Conservation (phyloP, 495 filamentous ascomycete genomes). For the Aspergillus sclerotiicarbonarius region DNA sequence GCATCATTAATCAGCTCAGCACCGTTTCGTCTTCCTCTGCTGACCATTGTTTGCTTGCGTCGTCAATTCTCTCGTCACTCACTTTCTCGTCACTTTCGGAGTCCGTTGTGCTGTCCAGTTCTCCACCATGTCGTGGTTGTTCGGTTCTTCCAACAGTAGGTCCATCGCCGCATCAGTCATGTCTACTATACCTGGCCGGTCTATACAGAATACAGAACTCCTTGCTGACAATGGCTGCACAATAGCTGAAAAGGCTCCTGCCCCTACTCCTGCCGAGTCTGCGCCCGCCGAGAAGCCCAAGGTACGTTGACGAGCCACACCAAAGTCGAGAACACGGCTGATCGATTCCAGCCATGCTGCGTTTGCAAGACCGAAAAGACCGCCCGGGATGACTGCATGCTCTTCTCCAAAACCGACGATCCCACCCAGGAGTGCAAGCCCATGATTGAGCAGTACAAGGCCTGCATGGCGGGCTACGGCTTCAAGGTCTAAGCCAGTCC, state of each 20-base stretch:
- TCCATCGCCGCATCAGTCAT: conserved; percentile 8
- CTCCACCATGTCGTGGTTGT: conserved; percentile 42
- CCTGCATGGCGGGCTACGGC: conserved; percentile 90
- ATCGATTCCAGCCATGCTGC: conserved; percentile 75
- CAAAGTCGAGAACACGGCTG: neutral
- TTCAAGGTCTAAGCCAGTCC: conserved; percentile 63
- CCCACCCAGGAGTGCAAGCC: conserved; percentile 75
- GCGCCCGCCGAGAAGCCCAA: conserved; percentile 50
- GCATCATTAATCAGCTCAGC: conserved; percentile 27
- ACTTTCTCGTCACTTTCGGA: conserved; percentile 1
- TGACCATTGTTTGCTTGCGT: neutral
- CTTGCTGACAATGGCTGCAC: conserved; percentile 6
- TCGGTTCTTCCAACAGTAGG: conserved; percentile 42
- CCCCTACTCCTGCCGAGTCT: conserved; percentile 28
- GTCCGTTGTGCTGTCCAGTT: neutral
- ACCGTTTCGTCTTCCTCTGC: neutral
- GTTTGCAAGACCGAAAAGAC: conserved; percentile 96
- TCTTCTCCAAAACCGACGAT: conserved; percentile 79
- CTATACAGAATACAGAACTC: neutral
- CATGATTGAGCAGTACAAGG: conserved; percentile 80
- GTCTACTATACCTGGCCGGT: neutral
- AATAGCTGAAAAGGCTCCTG: conserved; percentile 26
- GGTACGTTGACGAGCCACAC: conserved; percentile 34
- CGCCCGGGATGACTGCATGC: conserved; percentile 95
- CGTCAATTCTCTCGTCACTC: neutral